These are phyloP conservation scores for Cladophialophora bantiana DNA, from an alignment of 2,329 filamentous ascomycete species.

Conservation along the genomic window DNA sequence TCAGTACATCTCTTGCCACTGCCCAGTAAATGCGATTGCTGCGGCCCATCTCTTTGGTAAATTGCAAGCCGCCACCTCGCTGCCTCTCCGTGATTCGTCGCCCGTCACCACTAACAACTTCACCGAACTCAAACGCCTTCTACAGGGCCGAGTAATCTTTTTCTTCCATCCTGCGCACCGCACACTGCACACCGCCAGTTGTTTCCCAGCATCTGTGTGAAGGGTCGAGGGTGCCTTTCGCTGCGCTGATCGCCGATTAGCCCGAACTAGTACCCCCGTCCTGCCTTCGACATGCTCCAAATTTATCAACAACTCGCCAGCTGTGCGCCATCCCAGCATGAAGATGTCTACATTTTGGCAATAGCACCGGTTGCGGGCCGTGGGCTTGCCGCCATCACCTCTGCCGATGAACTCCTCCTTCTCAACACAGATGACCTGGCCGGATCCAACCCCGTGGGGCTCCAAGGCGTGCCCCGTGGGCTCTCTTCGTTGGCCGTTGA, in stretches of 20 bases:
- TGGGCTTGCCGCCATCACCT: constrained; percentile 39
- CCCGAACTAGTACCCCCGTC: not conserved
- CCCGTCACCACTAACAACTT: constrained; percentile 5
- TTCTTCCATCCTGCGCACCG: not conserved
- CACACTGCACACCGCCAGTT: constrained; percentile 17
- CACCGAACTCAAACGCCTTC: not conserved
- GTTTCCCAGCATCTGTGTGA: not conserved
- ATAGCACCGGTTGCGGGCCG: constrained; percentile 34
- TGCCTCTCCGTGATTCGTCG: not conserved
- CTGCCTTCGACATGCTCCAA: constrained; percentile 20
- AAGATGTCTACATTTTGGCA: constrained; percentile 39
- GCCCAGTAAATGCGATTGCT: not conserved
- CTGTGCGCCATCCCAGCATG: constrained; percentile 30
- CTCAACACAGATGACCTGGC: constrained; percentile 31
- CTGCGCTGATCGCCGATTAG: not conserved
- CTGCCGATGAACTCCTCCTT: constrained; percentile 39
- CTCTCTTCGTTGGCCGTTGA: constrained; percentile 32
- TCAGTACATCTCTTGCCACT: not conserved
- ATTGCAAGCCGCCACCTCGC: not conserved
- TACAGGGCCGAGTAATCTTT: not conserved
- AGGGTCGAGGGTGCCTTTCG: not conserved
- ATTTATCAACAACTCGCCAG: constrained; percentile 26
- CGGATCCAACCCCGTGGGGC: constrained; percentile 9
- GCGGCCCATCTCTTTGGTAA: not conserved
- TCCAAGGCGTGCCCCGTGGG: constrained; percentile 26